A percentile compares a stretch with the other conserved stretches of the same genome.
Conservation (phyloP, 2,329 filamentous ascomycete species). For the Aureobasidium sp. region DNA sequence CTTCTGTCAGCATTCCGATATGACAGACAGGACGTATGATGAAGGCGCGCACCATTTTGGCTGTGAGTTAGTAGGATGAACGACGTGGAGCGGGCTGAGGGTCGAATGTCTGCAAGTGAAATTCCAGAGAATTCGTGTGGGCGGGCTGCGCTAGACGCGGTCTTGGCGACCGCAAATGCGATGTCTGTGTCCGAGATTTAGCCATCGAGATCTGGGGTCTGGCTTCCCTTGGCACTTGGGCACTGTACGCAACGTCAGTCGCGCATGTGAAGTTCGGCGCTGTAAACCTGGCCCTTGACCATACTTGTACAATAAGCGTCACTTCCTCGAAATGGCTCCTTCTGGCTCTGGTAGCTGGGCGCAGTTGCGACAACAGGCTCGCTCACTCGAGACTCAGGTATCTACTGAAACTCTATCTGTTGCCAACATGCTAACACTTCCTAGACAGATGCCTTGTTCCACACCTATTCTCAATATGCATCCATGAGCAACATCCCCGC, state of each 20-base stretch:
- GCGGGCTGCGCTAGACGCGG: no score
- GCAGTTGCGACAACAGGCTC: slow-evolving; percentile 86
- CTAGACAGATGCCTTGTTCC: slow-evolving; percentile 77
- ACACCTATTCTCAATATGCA: slow-evolving; percentile 85
- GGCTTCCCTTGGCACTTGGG: no score
- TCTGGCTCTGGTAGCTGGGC: slow-evolving; percentile 58
- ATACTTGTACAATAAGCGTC: not conserved
- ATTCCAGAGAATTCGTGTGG: no score
- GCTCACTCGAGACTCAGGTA: slow-evolving; percentile 86
- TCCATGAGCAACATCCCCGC: slow-evolving; percentile 69
- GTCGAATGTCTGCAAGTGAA: no score
- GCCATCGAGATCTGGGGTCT: no score
- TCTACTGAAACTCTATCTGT: not conserved
- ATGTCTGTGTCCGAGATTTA: no score
- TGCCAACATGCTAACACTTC: not conserved
- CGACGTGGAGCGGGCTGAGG: not conserved
- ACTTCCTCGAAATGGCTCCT: not conserved
- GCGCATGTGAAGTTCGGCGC: slow-evolving; percentile 2
- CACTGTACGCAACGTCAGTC: not conserved
- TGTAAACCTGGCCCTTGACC: not conserved
- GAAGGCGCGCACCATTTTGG: slow-evolving; percentile 26
- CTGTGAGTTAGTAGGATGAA: slow-evolving; percentile 14
- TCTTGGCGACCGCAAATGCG: no score
- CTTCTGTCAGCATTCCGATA: slow-evolving; percentile 22
- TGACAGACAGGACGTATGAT: not conserved